phyloP scores from a whole-genome alignment of 2,329 filamentous ascomycete species.

The Pyricularia pennisetigena region DNA sequence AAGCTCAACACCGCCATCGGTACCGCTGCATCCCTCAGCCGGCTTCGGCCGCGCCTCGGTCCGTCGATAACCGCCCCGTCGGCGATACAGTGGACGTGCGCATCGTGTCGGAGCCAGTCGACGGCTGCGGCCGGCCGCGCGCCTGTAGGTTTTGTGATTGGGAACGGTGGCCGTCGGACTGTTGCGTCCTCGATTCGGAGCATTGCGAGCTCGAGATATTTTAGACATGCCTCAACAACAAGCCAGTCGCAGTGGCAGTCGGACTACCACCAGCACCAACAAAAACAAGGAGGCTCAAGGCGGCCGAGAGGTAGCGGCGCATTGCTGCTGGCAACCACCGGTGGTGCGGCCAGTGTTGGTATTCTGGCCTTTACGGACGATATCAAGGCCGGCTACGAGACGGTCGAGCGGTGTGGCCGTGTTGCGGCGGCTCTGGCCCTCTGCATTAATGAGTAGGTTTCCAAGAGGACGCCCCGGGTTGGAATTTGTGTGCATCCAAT shows the following conservation, averaged over 20 bases:
- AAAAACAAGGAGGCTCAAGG: conserved; percentile 8
- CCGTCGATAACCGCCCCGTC: background rate
- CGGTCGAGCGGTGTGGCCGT: conserved; percentile 66
- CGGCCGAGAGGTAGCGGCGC: conserved; percentile 13
- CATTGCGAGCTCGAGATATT: background rate
- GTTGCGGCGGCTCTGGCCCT: conserved; percentile 66
- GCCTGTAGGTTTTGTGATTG: background rate
- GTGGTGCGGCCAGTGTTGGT: conserved; percentile 32
- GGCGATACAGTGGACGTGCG: conserved; percentile 2
- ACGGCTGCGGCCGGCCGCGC: background rate
- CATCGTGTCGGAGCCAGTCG: conserved; percentile 1
- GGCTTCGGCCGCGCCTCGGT: background rate
- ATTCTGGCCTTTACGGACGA: conserved; percentile 52
- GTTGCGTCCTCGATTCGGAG: background rate
- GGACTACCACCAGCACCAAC: conserved; percentile 1
- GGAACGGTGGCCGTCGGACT: background rate
- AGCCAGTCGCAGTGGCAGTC: background rate
- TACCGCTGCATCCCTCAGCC: background rate
- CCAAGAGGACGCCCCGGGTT: background rate
- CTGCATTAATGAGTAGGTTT: conserved; percentile 74
- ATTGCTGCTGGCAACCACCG: conserved; percentile 39
- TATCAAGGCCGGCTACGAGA: conserved; percentile 65
- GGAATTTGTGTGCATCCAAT: background rate
- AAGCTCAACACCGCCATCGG: background rate
- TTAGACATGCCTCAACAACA: background rate